Base-by-base conservation (phyloP, 164 flowering plant genomes). In the Piper longum region DNA sequence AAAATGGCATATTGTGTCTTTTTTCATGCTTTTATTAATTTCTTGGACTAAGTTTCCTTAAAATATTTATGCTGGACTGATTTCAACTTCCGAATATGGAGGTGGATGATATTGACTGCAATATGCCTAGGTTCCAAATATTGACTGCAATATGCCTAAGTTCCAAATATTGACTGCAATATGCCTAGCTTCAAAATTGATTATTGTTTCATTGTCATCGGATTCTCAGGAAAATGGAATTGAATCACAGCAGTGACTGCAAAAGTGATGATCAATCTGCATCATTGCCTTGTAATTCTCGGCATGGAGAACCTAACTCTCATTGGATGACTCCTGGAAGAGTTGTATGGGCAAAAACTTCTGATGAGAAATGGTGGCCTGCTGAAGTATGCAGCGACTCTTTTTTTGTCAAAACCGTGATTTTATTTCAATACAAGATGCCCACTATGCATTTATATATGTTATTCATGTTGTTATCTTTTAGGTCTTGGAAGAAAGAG, bases 331-430 rank as follows among this genome's bases (percentile, higher is more conserved):
- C 71, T 60, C 70, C 76, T 4, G 80, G 73, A 66, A 72, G 66
- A 60, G 52, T 66, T 45, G 75, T 72, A 44, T 74, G 78, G 80
- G 78, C 74, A 42, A 77, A 64, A 70, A 77, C 62, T 17, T 66
- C 57, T 56, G 16, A 54, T 58, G 65, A 69, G 16, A 54, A 69
- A 56, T 75, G 76, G 78, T 73, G 74, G 76, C 76, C 78, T 62
- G 77, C 72, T 62, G 71, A 74, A 68, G 78, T 74, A 74, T 57
- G 69, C 43, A 54, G 7, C 8, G 6, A 43, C 44, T 5, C 57
- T 48, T 48, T 9, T 9, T 5, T 48, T 48, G 3, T 48, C 14
- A 48, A 48, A 48, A 14, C 52, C 9, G 9, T 44, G 48, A 5
- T 5, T 9, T 5, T 44, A 44, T 44, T 44, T 44, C 11, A 5